These are phyloP conservation scores for Amanita inopinata DNA, from an alignment of 768 basidiomycete genomes.

Conservation along the genomic window DNA sequence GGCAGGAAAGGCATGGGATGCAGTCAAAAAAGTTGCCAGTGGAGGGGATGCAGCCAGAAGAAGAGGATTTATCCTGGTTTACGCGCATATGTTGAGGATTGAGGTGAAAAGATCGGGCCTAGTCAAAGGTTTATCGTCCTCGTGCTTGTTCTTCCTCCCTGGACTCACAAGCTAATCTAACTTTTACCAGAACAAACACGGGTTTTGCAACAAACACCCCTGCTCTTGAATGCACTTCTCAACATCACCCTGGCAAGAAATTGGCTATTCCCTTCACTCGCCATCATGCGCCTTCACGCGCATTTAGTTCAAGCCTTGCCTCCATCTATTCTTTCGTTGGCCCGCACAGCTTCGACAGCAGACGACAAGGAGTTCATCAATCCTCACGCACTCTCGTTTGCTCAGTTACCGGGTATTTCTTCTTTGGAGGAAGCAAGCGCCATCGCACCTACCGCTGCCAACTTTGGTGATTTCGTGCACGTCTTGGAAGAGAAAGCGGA, in stretches of 20 bases:
- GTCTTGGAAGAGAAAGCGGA: conserved; percentile 45
- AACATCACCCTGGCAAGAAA: conserved; percentile 78
- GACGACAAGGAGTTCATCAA: not conserved
- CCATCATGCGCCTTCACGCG: conserved; percentile 75
- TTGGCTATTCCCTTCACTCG: conserved; percentile 77
- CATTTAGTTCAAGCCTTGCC: conserved; percentile 77
- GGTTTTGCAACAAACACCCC: conserved; percentile 63
- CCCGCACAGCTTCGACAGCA: not conserved
- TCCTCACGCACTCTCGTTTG: conserved; percentile 25
- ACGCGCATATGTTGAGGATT: conserved; percentile 75
- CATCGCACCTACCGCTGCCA: conserved; percentile 25
- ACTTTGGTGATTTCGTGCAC: conserved; percentile 36
- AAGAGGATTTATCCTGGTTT: conserved; percentile 64
- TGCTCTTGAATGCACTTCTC: conserved; percentile 70
- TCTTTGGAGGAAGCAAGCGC: conserved; percentile 32
- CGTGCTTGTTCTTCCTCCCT: not conserved
- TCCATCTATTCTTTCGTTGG: conserved; percentile 21
- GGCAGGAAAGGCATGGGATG: conserved; percentile 46
- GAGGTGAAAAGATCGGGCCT: conserved; percentile 43
- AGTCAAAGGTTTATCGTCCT: conserved; percentile 45
- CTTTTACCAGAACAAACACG: conserved; percentile 52
- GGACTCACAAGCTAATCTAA: conserved; percentile 6
- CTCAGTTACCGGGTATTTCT: conserved; percentile 74
- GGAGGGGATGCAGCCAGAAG: conserved; percentile 30
- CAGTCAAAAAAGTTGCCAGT: conserved; percentile 26